These are phyloP conservation scores for Centaurea solstitialis DNA, from an alignment of 129 eudicot species.

Conservation along the genomic window DNA sequence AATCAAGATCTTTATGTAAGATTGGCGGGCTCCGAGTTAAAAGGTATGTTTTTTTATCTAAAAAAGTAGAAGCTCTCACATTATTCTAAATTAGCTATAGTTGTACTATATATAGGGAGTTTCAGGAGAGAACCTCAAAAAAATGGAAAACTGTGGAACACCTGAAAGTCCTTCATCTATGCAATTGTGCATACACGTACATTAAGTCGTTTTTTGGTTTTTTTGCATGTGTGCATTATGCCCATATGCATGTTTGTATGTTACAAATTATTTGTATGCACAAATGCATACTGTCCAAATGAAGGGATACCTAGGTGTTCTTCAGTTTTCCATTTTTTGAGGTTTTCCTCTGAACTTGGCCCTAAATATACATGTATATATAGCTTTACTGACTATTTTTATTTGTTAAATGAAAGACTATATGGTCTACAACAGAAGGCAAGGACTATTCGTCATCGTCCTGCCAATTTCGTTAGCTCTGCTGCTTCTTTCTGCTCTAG, in stretches of 20 bases:
- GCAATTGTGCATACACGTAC: too few relatives aligned
- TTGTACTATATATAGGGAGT: neutral
- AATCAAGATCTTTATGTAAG: constrained; percentile 24
- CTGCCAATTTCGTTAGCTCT: neutral
- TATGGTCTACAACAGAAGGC: neutral
- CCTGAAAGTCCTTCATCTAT: too few relatives aligned
- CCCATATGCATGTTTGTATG: too few relatives aligned
- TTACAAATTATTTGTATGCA: too few relatives aligned
- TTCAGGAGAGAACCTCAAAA: too few relatives aligned
- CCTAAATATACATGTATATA: neutral
- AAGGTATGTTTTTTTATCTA: constrained; percentile 12
- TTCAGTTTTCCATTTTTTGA: too few relatives aligned
- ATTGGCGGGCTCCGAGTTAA: constrained; percentile 23
- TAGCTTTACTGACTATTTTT: neutral
- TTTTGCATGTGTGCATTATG: too few relatives aligned
- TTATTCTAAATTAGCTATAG: neutral
- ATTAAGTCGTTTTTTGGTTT: too few relatives aligned
- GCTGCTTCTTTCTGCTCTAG: constrained; percentile 1
- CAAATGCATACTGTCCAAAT: too few relatives aligned
- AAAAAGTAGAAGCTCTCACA: neutral
- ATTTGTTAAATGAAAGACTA: neutral
- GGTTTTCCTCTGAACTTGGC: too few relatives aligned
- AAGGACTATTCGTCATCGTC: neutral
- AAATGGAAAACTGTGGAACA: too few relatives aligned
- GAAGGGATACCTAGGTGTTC: too few relatives aligned